These are phyloP conservation scores for Solanum arcanum DNA, from an alignment of 257 asterid genomes.

Conservation along the genomic window DNA sequence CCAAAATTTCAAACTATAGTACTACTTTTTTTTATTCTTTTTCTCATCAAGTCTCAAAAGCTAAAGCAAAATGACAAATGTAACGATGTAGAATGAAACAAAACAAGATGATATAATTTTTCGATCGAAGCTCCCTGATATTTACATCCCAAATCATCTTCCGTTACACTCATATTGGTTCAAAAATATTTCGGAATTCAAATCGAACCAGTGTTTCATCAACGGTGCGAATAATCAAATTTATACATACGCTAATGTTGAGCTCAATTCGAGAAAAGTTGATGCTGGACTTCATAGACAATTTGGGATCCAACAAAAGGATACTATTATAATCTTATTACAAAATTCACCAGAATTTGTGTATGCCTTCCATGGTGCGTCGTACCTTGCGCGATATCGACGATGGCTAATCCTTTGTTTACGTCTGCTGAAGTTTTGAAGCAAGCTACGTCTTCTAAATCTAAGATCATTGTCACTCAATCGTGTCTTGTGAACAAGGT, in stretches of 20 bases:
- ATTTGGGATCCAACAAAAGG: slow-evolving; percentile 50
- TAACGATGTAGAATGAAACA: slow-evolving; percentile 22
- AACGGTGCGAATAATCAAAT: slow-evolving; percentile 48
- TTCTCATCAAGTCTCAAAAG: too few species aligned
- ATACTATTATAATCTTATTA: slow-evolving; percentile 69
- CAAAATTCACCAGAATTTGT: slow-evolving; percentile 72
- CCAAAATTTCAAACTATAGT: not conserved
- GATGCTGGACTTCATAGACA: slow-evolving; percentile 48
- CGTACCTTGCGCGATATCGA: slow-evolving; percentile 51
- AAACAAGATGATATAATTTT: slow-evolving; percentile 30
- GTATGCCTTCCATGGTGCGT: slow-evolving; percentile 71
- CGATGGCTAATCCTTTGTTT: slow-evolving; percentile 83
- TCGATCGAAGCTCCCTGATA: slow-evolving; percentile 71
- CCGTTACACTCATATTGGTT: slow-evolving; percentile 71
- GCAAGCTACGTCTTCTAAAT: slow-evolving; percentile 56
- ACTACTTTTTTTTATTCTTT: not conserved
- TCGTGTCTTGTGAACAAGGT: slow-evolving; percentile 42
- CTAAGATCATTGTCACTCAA: slow-evolving; percentile 56
- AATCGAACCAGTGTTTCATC: slow-evolving; percentile 45
- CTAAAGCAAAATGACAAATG: not conserved
- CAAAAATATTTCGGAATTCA: slow-evolving; percentile 32
- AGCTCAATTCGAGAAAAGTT: slow-evolving; percentile 28
- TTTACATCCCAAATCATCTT: slow-evolving; percentile 66
- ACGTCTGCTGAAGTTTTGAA: slow-evolving; percentile 54
- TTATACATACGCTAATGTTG: slow-evolving; percentile 54